Conservation (phyloP, 1,284 basidiomycete genomes). For the Ustilago trichophora region DNA sequence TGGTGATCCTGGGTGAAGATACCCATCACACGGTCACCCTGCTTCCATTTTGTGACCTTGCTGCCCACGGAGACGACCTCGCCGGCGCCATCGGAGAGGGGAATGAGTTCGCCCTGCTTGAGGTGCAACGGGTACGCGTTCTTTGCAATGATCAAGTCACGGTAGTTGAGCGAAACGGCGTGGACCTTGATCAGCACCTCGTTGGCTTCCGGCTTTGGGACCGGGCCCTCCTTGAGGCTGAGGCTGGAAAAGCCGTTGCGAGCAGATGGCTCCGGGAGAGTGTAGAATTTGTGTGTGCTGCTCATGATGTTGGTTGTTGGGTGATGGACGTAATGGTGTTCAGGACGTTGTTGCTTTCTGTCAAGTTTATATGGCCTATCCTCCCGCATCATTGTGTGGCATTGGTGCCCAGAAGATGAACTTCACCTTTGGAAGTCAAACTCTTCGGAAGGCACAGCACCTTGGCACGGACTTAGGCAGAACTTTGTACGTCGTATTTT, state of each 20-base stretch:
- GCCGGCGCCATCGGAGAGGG: constrained; percentile 75
- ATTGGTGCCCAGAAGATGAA: too few relatives aligned
- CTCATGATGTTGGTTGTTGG: constrained; percentile 9
- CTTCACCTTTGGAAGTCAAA: neutral
- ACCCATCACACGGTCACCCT: constrained; percentile 72
- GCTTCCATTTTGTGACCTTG: constrained; percentile 71
- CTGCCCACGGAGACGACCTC: constrained; percentile 72
- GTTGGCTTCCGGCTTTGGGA: constrained; percentile 49
- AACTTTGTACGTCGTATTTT: neutral
- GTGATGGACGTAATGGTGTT: neutral
- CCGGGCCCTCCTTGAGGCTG: constrained; percentile 30
- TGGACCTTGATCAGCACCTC: constrained; percentile 65
- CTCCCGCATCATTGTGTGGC: too few relatives aligned
- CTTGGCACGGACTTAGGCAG: neutral
- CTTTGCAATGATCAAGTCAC: constrained; percentile 55
- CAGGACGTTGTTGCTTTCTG: too few relatives aligned
- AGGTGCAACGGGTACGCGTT: constrained; percentile 38
- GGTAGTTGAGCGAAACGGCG: constrained; percentile 67
- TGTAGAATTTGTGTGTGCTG: constrained; percentile 34
- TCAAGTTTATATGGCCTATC: neutral
- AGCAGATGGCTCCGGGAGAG: constrained; percentile 30
- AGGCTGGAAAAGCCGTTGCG: constrained; percentile 38
- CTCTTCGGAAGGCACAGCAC: too few relatives aligned
- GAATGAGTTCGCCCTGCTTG: constrained; percentile 67
- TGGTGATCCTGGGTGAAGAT: constrained; percentile 62